Evolutionary conservation across 192 early-diverging fungal genomes (phyloP), one percentile per base, ranked within the genome.

Genomic region (Phlyctochytrium planicorne): DNA sequence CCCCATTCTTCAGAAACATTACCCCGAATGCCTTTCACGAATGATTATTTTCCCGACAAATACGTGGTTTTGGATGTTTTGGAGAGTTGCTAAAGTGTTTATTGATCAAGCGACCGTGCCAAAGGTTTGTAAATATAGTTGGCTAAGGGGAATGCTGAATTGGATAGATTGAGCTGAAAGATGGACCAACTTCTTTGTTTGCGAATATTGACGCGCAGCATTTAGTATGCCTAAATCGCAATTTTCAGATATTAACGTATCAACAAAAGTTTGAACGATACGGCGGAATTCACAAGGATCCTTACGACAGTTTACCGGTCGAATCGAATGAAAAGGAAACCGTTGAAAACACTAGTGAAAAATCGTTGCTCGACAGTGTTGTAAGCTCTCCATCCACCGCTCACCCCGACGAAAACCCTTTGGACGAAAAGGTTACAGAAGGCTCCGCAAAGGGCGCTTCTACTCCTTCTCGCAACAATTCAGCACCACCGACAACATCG

Each of bases 21-120:
- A 79, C 52, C 77, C 77, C 0, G 77, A 76, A 37, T 61, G 66
- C 17, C 47, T 79, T 6, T 34, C 47, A 24, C 30, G 63, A 31
- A 61, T 79, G 52, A 66, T 71, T 47, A 50, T 79, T 4, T 79
- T 79, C 62, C 77, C 77, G 0, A 74, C 70, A 24, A 69, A 63
- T 30, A 73, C 77, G 34, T 29, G 71, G 62, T 73, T 79, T 66
- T 74, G 71, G 77, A 76, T 79, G 74, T 52, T 47, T 3, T 79
- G 66, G 68, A 75, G 76, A 32, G 59, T 79, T 57, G 52, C 62
- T 10, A 63, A 68, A 14, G 63, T 67, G 2, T 27, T 62, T 24
- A 65, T 79, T 30, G 69, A 73, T 30, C 34, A 53, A 2, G 29
- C 4, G 4, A 79, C 77, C 16, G n/a, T 76, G 1, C 67, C 62